phyloP scores from a whole-genome alignment of 768 basidiomycete genomes.

The Suillus weaverae region DNA sequence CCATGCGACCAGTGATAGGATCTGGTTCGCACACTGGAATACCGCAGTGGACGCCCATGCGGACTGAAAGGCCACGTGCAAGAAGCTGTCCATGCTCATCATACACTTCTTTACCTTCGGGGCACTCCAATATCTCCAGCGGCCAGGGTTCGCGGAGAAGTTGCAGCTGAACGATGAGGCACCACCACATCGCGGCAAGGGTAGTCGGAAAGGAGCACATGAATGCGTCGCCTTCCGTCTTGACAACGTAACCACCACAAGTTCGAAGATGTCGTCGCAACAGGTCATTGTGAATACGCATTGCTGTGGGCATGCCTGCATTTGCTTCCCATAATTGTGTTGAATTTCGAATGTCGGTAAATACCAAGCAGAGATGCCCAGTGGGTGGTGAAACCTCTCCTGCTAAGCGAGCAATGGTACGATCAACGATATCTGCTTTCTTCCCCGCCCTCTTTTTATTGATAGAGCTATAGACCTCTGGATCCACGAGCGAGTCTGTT shows the following conservation, averaged over 20 bases:
- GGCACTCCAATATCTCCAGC: slow-evolving; percentile 86
- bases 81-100: slow-evolving; percentile 69
- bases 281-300: slow-evolving; percentile 85
- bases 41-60: slow-evolving; percentile 98
- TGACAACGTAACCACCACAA: slow-evolving; percentile 97
- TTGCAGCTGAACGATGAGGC: slow-evolving; percentile 80
- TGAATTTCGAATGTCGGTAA: slow-evolving; percentile 97
- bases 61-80: slow-evolving; percentile 86
- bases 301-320: slow-evolving; percentile 91
- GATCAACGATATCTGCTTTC: slow-evolving; percentile 54
- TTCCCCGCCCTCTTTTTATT: slow-evolving; percentile 37
- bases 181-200: slow-evolving; percentile 87
- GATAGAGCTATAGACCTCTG: slow-evolving; percentile 30
- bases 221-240: slow-evolving; percentile 99
- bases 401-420: slow-evolving; percentile 61
- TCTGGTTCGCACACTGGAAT: slow-evolving; percentile 87
- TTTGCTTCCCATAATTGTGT: slow-evolving; percentile 97
- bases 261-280: slow-evolving; percentile 82
- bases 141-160: slow-evolving; percentile 88
- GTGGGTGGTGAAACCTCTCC: slow-evolving; percentile 81
- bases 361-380: slow-evolving; percentile 90
- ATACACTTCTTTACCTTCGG: slow-evolving; percentile 81
- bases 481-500: slow-evolving; percentile 36
- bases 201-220: slow-evolving; percentile 97
- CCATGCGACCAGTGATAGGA: slow-evolving; percentile 92